phyloP scores from a whole-genome alignment of 1,139 yeast genomes.

The Eremothecium gossypii region DNA sequence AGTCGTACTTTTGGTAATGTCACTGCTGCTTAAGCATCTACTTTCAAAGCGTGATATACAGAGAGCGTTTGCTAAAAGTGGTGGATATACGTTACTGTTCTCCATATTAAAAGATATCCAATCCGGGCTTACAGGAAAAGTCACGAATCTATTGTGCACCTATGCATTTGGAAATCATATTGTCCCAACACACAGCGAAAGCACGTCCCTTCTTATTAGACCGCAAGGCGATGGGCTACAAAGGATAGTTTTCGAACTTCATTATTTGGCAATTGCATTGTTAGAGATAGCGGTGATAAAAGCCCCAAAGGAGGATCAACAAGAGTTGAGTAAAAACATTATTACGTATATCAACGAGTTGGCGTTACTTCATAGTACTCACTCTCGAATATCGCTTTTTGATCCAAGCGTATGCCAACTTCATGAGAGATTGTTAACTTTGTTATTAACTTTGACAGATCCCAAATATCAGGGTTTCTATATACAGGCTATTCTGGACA shows the following conservation, averaged over 20 bases:
- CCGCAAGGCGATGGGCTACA: neutral
- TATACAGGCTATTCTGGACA: slow-evolving; percentile 16
- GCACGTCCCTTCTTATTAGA: neutral
- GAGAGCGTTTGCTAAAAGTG: slow-evolving; percentile 41
- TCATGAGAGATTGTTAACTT: slow-evolving; percentile 19
- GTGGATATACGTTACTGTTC: slow-evolving; percentile 49
- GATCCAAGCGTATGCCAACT: slow-evolving; percentile 17
- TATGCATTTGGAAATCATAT: neutral
- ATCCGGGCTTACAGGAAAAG: neutral
- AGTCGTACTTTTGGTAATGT: slow-evolving; percentile 40
- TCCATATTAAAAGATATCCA: slow-evolving; percentile 20
- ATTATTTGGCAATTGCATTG: slow-evolving; percentile 27
- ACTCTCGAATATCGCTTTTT: slow-evolving; percentile 3
- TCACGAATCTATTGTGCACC: neutral
- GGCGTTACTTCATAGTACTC: neutral
- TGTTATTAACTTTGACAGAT: slow-evolving; percentile 25
- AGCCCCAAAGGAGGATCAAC: slow-evolving; percentile 22
- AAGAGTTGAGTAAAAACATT: slow-evolving; percentile 5
- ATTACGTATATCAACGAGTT: neutral
- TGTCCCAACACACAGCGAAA: neutral
- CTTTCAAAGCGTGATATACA: slow-evolving; percentile 41
- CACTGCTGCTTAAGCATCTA: slow-evolving; percentile 43
- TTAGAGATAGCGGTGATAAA: slow-evolving; percentile 32
- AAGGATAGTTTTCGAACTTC: slow-evolving; percentile 22
- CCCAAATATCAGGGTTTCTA: slow-evolving; percentile 27